These are phyloP conservation scores for Nakaseomyces nivariensis DNA, from an alignment of 1,139 yeast genomes.

Conservation along the genomic window DNA sequence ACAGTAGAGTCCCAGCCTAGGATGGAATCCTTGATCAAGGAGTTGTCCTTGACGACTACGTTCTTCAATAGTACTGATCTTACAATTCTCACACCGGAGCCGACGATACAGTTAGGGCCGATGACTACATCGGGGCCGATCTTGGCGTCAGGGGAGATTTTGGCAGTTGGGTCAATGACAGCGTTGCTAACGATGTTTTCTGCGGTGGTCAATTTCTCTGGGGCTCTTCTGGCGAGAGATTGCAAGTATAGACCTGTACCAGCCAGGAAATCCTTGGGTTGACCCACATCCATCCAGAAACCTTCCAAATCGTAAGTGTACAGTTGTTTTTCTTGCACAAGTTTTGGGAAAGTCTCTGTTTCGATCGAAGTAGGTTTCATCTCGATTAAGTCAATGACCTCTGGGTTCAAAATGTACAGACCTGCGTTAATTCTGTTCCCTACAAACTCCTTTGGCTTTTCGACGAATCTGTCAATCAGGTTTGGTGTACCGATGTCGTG, in stretches of 20 bases:
- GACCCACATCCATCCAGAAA: conserved; percentile 99
- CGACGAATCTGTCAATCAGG: conserved; percentile 96
- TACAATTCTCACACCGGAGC: conserved; percentile 98
- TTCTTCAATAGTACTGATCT: conserved; percentile 89
- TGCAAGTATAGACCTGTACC: conserved; percentile 91
- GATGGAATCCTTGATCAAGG: conserved; percentile 95
- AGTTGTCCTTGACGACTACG: conserved; percentile 92
- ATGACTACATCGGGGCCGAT: conserved; percentile 97
- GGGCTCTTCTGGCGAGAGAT: conserved; percentile 71
- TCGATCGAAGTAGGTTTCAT: conserved; percentile 98
- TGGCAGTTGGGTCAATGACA: conserved; percentile 89
- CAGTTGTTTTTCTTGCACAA: conserved; percentile 79
- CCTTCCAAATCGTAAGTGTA: conserved; percentile 98
- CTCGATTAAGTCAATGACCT: conserved; percentile 91
- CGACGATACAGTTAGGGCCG: conserved; percentile 93
- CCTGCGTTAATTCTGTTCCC: conserved; percentile 98
- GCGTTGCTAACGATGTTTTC: conserved; percentile 86
- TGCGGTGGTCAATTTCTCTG: conserved; percentile 55
- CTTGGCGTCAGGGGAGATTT: conserved; percentile 84
- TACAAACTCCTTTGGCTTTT: conserved; percentile 98
- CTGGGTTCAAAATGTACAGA: conserved; percentile 91
- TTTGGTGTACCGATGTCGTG: conserved; percentile 89
- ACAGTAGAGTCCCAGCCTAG: conserved; percentile 99
- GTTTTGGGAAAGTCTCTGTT: conserved; percentile 97
- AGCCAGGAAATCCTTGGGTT: conserved; percentile 97